Evolutionary conservation across 306 rosid genomes (phyloP), one percentile per base, ranked within the genome.

Genomic region (Gillenia trifoliata): DNA sequence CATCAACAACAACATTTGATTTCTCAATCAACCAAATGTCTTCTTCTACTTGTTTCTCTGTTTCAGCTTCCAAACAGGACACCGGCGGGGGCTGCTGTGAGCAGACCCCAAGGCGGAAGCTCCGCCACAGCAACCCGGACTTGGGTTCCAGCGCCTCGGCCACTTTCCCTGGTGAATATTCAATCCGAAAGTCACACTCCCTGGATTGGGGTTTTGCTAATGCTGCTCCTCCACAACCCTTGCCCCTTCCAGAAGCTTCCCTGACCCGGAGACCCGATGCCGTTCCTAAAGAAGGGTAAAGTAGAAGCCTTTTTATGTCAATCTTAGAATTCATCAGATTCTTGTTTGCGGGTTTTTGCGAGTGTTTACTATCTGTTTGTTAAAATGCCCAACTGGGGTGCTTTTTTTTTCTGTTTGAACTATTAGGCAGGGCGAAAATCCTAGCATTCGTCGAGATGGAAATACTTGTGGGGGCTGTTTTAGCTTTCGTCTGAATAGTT

Each of bases 231-330:
- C 88, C 96, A 3, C 88, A 77, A 25, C 89, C 93, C 16, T 47
- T 91, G 70, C 97, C 96, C 15, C 88, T 85, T 41, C 96, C 95
- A 6, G 91, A 80, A 0, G 63, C 83, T 2, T 49, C 77, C 55
- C 41, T 74, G 79, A 68, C 70, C 56, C 84, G 87, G 26, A 83
- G 80, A 34, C 73, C 78, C 11, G 81, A 85, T 47, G 75, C 81
- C 36, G 70, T 64, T 20, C 9, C 69, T 47, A 62, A 8, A 40
- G 66, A 70, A 47, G 74, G 25, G 19, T 54, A 33, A 4, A 19
- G 59, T 47, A 17, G 19, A 52, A 17, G 59, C 59, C 59, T 31
- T 55, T 64, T 47, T 13, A 16, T 16, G 67, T 20, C 52, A 15
- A 19, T 40, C 22, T 45, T 17, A 9, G 11, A 56, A 80, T 43